Base-by-base conservation (phyloP, 176 grass and related monocot genomes). In the Pharus latifolius region DNA sequence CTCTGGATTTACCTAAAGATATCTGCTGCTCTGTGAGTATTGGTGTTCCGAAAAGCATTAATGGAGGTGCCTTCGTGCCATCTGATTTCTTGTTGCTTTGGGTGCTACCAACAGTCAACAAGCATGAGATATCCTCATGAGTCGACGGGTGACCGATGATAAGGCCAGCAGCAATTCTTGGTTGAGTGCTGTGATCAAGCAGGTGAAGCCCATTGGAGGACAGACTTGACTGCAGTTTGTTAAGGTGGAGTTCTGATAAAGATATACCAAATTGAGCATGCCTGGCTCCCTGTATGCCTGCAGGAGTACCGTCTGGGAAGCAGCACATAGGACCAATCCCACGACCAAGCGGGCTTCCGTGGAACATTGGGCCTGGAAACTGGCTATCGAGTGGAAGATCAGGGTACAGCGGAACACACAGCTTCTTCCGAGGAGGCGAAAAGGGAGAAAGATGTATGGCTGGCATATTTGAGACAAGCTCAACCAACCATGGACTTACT, bases 241-340 rank as follows among this genome's bases (percentile, higher is more conserved):
- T 81, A 14, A 96, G 73, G 57, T 89, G 86, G 80, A 81, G 84
- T 78, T 88, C 90, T 55, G 87, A 78, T 78, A 92, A 82, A 82
- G 95, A 76, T 83, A 91, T 72, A 75, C 90, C 96, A 69, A 99
- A 99, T 84, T 85, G 90, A 89, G 96, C 84, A 99, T 99, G 96
- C 96, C 96, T 99, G 96, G 96, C 90, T 99, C 96, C 96, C 96
- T 99, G 96, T 99, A 99, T 88, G 84, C 87, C 90, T 84, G 85
- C 84, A 95, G 87, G 90, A 90, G 82, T 87, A 62, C 72, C 78
- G 44, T 89, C 83, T 34, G 77, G 87, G 76, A 86, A 91, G 33
- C 82, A 91, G 88, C 83, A 87, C 83, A 87, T 63, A 29, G 84
- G 80, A 50, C 58, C 80, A 34, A 63, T 72, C 10, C 79, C 71